phyloP scores from a whole-genome alignment of 352 stramenopile genomes.

The Pythium sp. region DNA sequence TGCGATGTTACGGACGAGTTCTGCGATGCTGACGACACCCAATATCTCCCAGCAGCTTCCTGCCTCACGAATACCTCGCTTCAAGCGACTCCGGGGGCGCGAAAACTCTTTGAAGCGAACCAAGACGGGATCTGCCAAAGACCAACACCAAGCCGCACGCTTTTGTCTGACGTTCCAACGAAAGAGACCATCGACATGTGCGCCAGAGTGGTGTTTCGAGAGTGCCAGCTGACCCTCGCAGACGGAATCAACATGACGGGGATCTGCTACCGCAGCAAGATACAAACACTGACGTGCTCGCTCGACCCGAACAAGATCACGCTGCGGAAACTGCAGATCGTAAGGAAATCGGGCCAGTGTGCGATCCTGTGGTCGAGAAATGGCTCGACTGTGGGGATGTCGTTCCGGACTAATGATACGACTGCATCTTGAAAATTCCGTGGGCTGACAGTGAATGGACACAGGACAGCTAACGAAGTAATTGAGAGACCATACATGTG shows the following conservation, averaged over 20 bases:
- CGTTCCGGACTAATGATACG: neutral
- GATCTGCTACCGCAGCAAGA: conserved; percentile 35
- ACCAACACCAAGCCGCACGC: neutral
- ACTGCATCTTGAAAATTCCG: neutral
- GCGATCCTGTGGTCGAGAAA: conserved; percentile 4
- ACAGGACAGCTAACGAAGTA: too few species aligned
- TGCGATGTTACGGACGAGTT: conserved; percentile 30
- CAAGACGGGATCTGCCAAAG: conserved; percentile 18
- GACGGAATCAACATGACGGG: conserved; percentile 5
- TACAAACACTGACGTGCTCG: conserved; percentile 36
- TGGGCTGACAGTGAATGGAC: too few species aligned
- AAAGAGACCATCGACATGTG: conserved; percentile 26
- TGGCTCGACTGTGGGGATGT: conserved; percentile 12
- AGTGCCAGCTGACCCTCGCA: conserved; percentile 15
- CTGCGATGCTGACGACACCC: conserved; percentile 7
- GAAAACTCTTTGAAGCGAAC: conserved; percentile 15
- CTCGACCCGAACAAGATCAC: conserved; percentile 24
- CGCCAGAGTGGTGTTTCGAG: conserved; percentile 22
- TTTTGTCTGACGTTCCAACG: conserved; percentile 20
- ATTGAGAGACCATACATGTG: too few species aligned
- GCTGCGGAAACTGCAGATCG: conserved; percentile 21
- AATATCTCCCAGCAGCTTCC: neutral
- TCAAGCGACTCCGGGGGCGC: conserved; percentile 10
- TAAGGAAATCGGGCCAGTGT: neutral
- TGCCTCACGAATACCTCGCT: conserved; percentile 18